These are phyloP conservation scores for Bruguiera hainesii DNA, from an alignment of 441 rosid genomes.

Conservation along the genomic window DNA sequence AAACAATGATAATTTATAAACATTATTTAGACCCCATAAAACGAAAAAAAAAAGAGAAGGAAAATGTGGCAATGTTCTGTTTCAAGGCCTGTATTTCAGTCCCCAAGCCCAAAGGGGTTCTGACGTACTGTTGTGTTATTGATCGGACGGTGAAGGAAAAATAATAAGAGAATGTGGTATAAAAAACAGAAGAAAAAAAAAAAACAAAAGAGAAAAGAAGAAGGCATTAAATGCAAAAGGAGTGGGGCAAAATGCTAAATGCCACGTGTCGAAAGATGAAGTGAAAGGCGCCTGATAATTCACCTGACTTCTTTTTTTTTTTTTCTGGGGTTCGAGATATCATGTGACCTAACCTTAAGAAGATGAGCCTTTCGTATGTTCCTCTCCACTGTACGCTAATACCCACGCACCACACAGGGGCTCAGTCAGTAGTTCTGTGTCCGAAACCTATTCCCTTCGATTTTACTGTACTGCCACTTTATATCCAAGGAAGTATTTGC, in stretches of 20 bases:
- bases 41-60: background rate
- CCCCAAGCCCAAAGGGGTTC: background rate
- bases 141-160: conserved; percentile 28
- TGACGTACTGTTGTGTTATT: background rate
- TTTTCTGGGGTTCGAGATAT: conserved; percentile 29
- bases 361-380: conserved; percentile 20
- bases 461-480: no score
- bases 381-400: conserved; percentile 14
- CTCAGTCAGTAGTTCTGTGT: background rate
- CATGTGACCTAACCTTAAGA: conserved; percentile 48
- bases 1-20: background rate
- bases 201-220: background rate
- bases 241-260: background rate
- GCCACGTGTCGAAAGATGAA: conserved; percentile 40
- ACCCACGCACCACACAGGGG: conserved; percentile 28
- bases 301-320: conserved; percentile 26
- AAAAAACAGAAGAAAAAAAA: background rate
- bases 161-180: background rate
- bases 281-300: conserved; percentile 23
- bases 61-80: background rate
- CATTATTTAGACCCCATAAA: background rate
- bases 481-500: no score
- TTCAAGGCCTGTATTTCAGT: background rate
- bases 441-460: background rate
- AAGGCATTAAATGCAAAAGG: conserved; percentile 14